Evolutionary conservation across 495 filamentous ascomycete genomes (phyloP).

Genomic region (Penicillium ochrochloron): DNA sequence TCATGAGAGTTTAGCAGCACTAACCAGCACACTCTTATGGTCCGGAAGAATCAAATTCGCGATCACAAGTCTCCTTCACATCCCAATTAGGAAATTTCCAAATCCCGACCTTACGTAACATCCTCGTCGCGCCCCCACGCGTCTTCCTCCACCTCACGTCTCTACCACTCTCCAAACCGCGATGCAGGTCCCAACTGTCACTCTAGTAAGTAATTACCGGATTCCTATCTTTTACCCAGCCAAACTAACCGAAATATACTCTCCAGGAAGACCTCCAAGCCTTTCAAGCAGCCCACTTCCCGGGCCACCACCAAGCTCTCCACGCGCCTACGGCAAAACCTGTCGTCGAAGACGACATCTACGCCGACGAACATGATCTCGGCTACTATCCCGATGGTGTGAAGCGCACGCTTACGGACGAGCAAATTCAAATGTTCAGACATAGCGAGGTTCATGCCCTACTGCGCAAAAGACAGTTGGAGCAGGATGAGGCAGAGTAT

Average conservation of each 20-base stretch:
- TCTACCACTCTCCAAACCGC: slow-evolving; percentile 8
- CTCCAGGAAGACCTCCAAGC: slow-evolving; percentile 70
- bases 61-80: not conserved
- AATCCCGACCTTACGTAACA: slow-evolving; percentile 17
- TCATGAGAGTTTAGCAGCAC: not conserved
- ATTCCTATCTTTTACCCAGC: not conserved
- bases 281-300: slow-evolving; percentile 72
- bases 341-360: slow-evolving; percentile 37
- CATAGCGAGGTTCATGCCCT: slow-evolving; percentile 84
- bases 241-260: not conserved
- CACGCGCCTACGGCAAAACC: slow-evolving; percentile 29
- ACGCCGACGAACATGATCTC: slow-evolving; percentile 70
- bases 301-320: slow-evolving; percentile 27
- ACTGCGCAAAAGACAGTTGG: slow-evolving; percentile 55
- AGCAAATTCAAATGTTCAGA: slow-evolving; percentile 87
- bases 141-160: slow-evolving; percentile 17
- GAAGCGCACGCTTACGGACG: slow-evolving; percentile 90
- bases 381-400: slow-evolving; percentile 90
- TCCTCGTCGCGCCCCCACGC: slow-evolving; percentile 15
- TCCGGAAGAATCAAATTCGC: not conserved
- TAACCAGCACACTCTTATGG: not conserved
- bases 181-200: slow-evolving; percentile 51
- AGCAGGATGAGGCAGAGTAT: slow-evolving; percentile 39
- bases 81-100: not conserved
- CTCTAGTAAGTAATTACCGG: slow-evolving; percentile 47